Percentiles rank a stretch among this genome's conserved stretches.
Conservation (phyloP, 1,139 yeast genomes). For the Protomyces lactucae-debilis region DNA sequence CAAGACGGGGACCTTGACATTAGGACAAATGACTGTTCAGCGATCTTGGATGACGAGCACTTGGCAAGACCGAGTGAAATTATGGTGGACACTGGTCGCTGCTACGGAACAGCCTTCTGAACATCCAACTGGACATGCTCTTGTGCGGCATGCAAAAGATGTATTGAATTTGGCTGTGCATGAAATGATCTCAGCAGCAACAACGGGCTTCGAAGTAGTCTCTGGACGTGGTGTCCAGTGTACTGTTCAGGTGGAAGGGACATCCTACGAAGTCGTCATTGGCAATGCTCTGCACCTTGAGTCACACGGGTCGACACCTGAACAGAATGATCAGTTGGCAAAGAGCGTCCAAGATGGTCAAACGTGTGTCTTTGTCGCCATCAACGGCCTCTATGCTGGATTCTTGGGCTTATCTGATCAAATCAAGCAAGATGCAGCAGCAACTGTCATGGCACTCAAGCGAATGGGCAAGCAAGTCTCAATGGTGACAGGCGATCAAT, state of each 20-base stretch:
- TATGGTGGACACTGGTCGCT: conserved; percentile 59
- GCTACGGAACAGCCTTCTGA: conserved; percentile 68
- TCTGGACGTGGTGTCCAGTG: conserved; percentile 74
- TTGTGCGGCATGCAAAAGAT: conserved; percentile 43
- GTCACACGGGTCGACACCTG: conserved; percentile 34
- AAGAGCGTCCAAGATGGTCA: conserved; percentile 5
- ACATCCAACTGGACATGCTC: conserved; percentile 82
- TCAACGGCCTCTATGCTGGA: conserved; percentile 61
- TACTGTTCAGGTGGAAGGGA: conserved; percentile 36
- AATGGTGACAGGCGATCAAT: conserved; percentile 81
- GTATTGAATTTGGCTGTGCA: conserved; percentile 31
- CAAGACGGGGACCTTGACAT: conserved; percentile 91
- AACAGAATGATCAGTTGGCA: conserved; percentile 29
- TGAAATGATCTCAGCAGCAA: conserved; percentile 39
- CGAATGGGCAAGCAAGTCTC: conserved; percentile 62
- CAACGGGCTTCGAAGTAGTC: conserved; percentile 48
- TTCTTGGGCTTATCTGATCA: conserved; percentile 62
- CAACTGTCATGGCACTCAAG: conserved; percentile 55
- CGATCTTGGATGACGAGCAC: conserved; percentile 18
- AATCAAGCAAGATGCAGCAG: conserved; percentile 61
- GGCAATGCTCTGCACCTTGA: conserved; percentile 55
- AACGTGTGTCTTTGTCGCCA: conserved; percentile 28
- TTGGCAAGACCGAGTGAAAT: conserved; percentile 25
- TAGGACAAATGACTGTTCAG: conserved; percentile 68
- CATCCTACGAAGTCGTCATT: conserved; percentile 44